Percentiles rank a stretch among this genome's conserved stretches.
phyloP scores from a whole-genome alignment of 2,329 filamentous ascomycete genomes.

The Talaromyces sp. region DNA sequence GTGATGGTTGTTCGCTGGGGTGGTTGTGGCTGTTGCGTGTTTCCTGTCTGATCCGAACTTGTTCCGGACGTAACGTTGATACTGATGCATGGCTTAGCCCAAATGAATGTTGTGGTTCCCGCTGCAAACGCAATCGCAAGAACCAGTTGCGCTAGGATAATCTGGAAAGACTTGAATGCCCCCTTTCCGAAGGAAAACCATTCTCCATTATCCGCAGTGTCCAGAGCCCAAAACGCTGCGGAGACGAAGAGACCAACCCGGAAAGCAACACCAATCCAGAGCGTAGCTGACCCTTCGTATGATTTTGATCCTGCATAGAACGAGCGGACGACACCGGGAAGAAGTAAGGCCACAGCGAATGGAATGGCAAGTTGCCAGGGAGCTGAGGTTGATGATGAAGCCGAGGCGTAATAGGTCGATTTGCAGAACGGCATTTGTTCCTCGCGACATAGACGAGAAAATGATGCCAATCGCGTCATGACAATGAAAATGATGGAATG shows the following conservation, averaged over 20 bases:
- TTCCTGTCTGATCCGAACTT: conserved; percentile 31
- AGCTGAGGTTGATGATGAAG: conserved; percentile 86
- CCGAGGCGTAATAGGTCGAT: conserved; percentile 92
- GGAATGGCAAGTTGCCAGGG: conserved; percentile 84
- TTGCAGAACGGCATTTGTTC: conserved; percentile 97
- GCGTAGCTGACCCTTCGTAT: conserved; percentile 78
- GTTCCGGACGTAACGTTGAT: conserved; percentile 57
- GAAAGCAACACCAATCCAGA: conserved; percentile 80
- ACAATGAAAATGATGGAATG: conserved; percentile 81
- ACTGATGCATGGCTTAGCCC: conserved; percentile 78
- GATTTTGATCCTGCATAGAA: conserved; percentile 81
- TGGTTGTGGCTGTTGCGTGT: conserved; percentile 24
- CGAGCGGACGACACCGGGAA: conserved; percentile 76
- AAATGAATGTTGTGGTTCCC: conserved; percentile 79
- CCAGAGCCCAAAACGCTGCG: conserved; percentile 81
- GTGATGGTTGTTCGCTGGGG: conserved; percentile 56
- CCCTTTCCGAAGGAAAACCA: conserved; percentile 67
- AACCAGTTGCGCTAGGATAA: conserved; percentile 74
- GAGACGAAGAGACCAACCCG: conserved; percentile 71
- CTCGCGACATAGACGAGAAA: conserved; percentile 90
- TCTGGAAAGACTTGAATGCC: conserved; percentile 68
- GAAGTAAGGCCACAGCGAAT: conserved; percentile 65
- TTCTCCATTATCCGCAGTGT: conserved; percentile 77
- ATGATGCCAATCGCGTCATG: conserved; percentile 74
- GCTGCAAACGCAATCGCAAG: conserved; percentile 78